Base-by-base conservation (phyloP, 1,139 yeast species). In the Lodderomyces orthopsilosis region DNA sequence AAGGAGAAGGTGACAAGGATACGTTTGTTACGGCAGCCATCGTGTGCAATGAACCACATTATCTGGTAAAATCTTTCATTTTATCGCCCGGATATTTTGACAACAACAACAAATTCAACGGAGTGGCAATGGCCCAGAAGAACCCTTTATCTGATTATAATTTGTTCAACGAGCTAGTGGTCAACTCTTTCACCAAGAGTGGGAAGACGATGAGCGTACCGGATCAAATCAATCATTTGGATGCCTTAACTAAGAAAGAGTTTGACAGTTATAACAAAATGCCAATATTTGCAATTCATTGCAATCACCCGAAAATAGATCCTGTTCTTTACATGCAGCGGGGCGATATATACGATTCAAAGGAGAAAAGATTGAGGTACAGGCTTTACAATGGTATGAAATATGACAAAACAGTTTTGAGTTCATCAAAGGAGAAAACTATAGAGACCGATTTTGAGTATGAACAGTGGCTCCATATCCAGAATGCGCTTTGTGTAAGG, bases 1-100 rank as follows among this genome's bases (percentile, higher is more conserved):
- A 66, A 46, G 87, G 87, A 30, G 85, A 81, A 59, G 87, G 87
- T 41, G 88, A 81, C 51, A 81, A 81, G 54, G 87, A 81, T 48
- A 81, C 87, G 0, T 81, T 79, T 54, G 66, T 70, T 19, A 77
- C 83, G 0, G 85, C 83, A 1, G 83, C 85, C 1, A 59, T 62
- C 40, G 75, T 67, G n/a, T 66, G 72, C 8, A 61, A 65, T 1
- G 69, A 75, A 46, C 62, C 65, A 2, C 78, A 66, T 42, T 81
- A 81, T 54, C 85, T 79, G 55, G 76, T 81, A 7, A 74, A 55
- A 43, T 62, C 71, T 2, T 60, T 51, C 42, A 64, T 70, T 18
- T 49, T 50, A 37, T 64, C 75, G 1, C 46, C 57, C 38, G 75
- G 75, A 1, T 66, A 66, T 43, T 32, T 51, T 15, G 65, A 63